Percentiles rank a stretch among this genome's conserved stretches.
phyloP scores from a whole-genome alignment of 2,329 filamentous ascomycete genomes.

The Graphilbum ipis-grandicollis region DNA sequence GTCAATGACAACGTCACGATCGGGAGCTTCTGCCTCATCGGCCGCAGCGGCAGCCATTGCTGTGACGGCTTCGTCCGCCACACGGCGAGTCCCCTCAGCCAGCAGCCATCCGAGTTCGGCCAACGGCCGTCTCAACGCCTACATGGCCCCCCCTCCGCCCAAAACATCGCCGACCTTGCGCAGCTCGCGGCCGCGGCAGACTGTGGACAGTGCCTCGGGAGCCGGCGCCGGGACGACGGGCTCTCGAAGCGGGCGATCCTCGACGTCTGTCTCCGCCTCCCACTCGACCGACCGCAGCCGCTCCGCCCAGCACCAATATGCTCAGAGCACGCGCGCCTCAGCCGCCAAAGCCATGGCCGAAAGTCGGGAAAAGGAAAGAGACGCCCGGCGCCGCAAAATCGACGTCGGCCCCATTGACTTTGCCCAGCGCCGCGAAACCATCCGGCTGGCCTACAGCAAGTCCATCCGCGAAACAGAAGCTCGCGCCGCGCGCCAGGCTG shows the following conservation, averaged over 20 bases:
- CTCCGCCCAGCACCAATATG: conserved; percentile 3
- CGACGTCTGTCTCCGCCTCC: too few relatives aligned
- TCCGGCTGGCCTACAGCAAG: conserved; percentile 71
- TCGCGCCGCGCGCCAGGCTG: conserved; percentile 32
- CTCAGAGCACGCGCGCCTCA: conserved; percentile 9
- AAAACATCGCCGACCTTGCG: conserved; percentile 64
- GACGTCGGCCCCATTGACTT: conserved; percentile 67
- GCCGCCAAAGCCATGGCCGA: too few relatives aligned
- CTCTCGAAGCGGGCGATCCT: too few relatives aligned
- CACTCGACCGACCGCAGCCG: neutral
- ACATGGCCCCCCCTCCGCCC: conserved; percentile 51
- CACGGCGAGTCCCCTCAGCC: conserved; percentile 16
- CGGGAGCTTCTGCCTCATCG: conserved; percentile 10
- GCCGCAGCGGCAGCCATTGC: conserved; percentile 17
- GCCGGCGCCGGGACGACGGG: neutral
- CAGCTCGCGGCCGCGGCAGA: conserved; percentile 66
- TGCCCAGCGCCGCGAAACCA: conserved; percentile 62
- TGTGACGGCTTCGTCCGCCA: conserved; percentile 15
- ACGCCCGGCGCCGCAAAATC: conserved; percentile 31
- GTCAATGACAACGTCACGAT: neutral
- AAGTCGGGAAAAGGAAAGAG: conserved; percentile 21
- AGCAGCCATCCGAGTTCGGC: too few relatives aligned
- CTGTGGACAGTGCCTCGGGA: conserved; percentile 25
- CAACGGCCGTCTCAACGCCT: conserved; percentile 50
- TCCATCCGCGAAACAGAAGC: conserved; percentile 61